Base-by-base conservation (phyloP, 116 monocot genomes). In the Trichopus zeylanicus region DNA sequence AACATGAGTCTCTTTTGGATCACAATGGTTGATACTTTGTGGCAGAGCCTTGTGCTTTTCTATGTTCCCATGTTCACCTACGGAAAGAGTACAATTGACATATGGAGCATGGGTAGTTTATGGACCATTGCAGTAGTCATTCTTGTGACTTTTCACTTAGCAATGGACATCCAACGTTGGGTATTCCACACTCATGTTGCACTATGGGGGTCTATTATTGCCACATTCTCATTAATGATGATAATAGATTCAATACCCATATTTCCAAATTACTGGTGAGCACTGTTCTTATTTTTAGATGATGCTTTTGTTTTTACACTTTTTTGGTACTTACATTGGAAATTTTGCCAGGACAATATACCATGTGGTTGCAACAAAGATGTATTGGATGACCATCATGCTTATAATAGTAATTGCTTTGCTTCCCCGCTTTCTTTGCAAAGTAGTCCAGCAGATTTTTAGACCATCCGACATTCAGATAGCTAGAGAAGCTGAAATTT, bases 1-100 rank as follows among this genome's bases (percentile, higher is more conserved):
- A 92, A 92, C 63, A 62, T 87, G 67, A 55, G 58, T n/a, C 78
- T 92, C 15, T 92, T 92, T 48, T 92, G 92, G 92, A 80, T 83
- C 60, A 92, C 83, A 60, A 92, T 92, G 87, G 55, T 76, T n/a
- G 92, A 92, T 71, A 92, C 92, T 37, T 56, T 92, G 22, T 92
- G 92, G 92, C 92, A 92, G 73, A 92, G 92, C 64, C 83, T 92
- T 75, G 84, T 92, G 26, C 86, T 92, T 22, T 92, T 92, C 57
- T 84, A 75, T 67, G 77, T 92, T n/a, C 92, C 92, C 26, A 55
- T 83, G 48, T 76, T 83, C 54, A 80, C 75, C 15, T 92, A 83
- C 60, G 66, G 51, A 32, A 72, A 73, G 63, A 92, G 78, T 61
- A 48, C 80, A 56, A 78, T 87, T 51, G 92, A 92, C 53, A 92